phyloP scores from a whole-genome alignment of 331 rosid genomes.

The Rhamnella rubrinervis region DNA sequence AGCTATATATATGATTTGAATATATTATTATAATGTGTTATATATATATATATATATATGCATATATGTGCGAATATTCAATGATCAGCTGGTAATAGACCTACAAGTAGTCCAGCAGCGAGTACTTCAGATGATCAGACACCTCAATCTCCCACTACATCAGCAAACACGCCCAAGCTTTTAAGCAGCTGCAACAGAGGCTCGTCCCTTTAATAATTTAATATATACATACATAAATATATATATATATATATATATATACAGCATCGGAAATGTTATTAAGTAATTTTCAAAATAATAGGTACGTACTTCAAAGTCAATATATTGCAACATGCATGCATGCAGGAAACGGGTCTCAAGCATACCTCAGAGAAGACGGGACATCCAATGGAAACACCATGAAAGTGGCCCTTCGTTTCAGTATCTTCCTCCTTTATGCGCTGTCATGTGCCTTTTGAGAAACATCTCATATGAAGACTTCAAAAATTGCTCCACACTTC shows the following conservation, averaged over 20 bases:
- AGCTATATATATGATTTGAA: too few relatives aligned
- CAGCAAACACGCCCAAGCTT: conserved; percentile 12
- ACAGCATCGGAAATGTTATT: too few relatives aligned
- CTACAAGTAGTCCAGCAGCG: conserved; percentile 36
- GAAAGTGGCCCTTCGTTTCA: conserved; percentile 24
- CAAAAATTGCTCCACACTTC: too few relatives aligned
- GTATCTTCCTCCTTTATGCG: conserved; percentile 32
- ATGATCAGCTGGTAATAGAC: conserved; percentile 41
- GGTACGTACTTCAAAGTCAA: too few relatives aligned
- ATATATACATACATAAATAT: not conserved
- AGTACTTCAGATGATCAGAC: conserved; percentile 13
- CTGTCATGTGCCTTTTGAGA: conserved; percentile 7
- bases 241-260: too few relatives aligned
- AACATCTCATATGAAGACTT: too few relatives aligned
- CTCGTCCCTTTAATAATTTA: not conserved
- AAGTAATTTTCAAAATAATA: too few relatives aligned
- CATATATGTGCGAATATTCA: too few relatives aligned
- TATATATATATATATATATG: too few relatives aligned
- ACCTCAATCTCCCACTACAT: conserved; percentile 24
- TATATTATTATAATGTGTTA: too few relatives aligned
- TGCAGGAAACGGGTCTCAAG: conserved; percentile 49
- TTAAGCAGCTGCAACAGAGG: conserved; percentile 32
- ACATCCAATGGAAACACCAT: conserved; percentile 38
- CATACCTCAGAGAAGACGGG: conserved; percentile 18
- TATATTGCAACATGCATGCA: not conserved